phyloP scores from a whole-genome alignment of 1,284 basidiomycete genomes.

The Xanthoconium separans region DNA sequence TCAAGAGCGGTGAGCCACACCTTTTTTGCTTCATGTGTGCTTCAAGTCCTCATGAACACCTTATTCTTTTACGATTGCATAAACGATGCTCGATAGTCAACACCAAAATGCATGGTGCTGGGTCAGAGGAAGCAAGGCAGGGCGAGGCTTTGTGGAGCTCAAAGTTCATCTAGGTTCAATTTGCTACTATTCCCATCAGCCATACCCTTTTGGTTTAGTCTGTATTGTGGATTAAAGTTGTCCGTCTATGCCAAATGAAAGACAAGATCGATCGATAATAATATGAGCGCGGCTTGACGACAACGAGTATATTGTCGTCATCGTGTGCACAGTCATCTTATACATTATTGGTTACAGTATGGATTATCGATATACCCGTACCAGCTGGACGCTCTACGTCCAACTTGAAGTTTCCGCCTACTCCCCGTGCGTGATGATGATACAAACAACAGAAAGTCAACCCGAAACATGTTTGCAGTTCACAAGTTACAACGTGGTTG shows the following conservation, averaged over 20 bases:
- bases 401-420: slow-evolving; percentile 5
- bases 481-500: neutral
- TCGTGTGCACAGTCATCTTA: neutral
- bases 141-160: slow-evolving; percentile 50
- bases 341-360: slow-evolving; percentile 1
- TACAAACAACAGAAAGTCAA: slow-evolving; percentile 1
- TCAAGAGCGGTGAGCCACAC: slow-evolving; percentile 43
- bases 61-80: neutral
- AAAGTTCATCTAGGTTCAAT: slow-evolving; percentile 39
- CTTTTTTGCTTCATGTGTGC: neutral
- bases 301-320: slow-evolving; percentile 1
- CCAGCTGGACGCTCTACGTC: slow-evolving; percentile 13
- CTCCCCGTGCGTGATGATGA: neutral
- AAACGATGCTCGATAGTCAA: slow-evolving; percentile 36
- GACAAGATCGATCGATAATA: slow-evolving; percentile 16
- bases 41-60: slow-evolving; percentile 1
- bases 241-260: neutral
- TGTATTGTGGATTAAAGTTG: slow-evolving; percentile 5
- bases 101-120: slow-evolving; percentile 44
- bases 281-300: slow-evolving; percentile 9
- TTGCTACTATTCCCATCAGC: neutral
- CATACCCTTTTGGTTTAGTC: neutral
- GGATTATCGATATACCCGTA: neutral
- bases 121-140: slow-evolving; percentile 46
- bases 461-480: neutral